These are phyloP conservation scores for Chaetoceros muelleri DNA, from an alignment of 108 stramenopile genomes.

Conservation along the genomic window DNA sequence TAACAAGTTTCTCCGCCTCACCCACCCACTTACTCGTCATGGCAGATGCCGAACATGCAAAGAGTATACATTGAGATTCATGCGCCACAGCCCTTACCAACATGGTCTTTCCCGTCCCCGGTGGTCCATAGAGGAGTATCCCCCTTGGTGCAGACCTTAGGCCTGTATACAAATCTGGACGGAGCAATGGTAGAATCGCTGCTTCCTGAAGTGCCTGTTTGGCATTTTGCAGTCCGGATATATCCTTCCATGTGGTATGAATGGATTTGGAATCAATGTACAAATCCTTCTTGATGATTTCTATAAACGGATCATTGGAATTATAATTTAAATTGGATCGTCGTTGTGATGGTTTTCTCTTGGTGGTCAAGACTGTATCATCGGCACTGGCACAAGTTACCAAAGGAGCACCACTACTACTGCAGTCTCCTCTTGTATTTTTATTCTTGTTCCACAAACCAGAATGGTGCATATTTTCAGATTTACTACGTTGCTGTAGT, in stretches of 20 bases:
- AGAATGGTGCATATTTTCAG: background rate
- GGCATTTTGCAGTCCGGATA: slow-evolving; percentile 69
- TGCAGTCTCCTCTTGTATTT: background rate
- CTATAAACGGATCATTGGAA: slow-evolving; percentile 30
- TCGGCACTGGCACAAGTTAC: background rate
- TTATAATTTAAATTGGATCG: slow-evolving; percentile 11
- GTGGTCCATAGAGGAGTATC: slow-evolving; percentile 82
- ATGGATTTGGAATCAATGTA: slow-evolving; percentile 43
- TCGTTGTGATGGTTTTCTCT: slow-evolving; percentile 2
- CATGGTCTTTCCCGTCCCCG: slow-evolving; percentile 62
- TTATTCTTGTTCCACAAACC: background rate
- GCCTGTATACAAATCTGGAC: slow-evolving; percentile 88
- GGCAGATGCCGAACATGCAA: slow-evolving; percentile 64
- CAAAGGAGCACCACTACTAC: background rate
- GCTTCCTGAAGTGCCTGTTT: slow-evolving; percentile 89
- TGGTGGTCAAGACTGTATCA: background rate
- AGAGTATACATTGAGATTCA: slow-evolving; percentile 51
- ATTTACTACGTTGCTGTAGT: background rate
- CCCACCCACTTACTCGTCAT: slow-evolving; percentile 79
- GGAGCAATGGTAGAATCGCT: slow-evolving; percentile 81
- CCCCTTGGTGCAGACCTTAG: slow-evolving; percentile 73
- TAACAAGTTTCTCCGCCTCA: slow-evolving; percentile 83
- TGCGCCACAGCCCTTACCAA: slow-evolving; percentile 60
- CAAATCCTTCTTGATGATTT: slow-evolving; percentile 37
- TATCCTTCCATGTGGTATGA: slow-evolving; percentile 35